phyloP scores from a whole-genome alignment of 257 asterid genomes.

The Solanum lycopersicoides region DNA sequence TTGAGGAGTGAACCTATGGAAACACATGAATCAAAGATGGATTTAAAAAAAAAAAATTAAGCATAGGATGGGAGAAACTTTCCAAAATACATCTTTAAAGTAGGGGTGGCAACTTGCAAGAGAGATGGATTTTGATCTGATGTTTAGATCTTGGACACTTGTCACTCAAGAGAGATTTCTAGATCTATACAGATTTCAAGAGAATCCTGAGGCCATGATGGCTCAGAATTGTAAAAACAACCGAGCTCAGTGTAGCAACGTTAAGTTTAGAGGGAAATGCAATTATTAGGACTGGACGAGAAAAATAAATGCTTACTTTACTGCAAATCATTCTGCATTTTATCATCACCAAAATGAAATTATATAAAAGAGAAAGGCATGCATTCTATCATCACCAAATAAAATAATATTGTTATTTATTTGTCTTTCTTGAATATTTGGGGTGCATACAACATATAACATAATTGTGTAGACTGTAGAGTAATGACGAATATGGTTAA shows the following conservation, averaged over 20 bases:
- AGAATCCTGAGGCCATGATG: background rate
- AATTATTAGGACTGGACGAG: background rate
- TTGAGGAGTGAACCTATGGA: background rate
- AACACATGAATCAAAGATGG: background rate
- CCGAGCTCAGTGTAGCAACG: background rate
- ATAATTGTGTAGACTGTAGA: background rate
- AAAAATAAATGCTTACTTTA: background rate
- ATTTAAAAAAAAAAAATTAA: background rate
- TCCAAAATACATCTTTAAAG: background rate
- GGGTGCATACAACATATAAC: background rate
- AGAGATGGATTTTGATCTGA: background rate
- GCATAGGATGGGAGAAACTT: background rate
- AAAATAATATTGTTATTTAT: background rate
- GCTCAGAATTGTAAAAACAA: background rate
- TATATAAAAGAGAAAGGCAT: background rate
- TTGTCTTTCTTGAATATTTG: background rate
- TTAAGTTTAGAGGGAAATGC: background rate
- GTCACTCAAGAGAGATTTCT: background rate
- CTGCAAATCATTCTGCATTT: background rate
- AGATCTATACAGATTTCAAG: background rate
- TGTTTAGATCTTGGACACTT: background rate
- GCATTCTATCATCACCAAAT: background rate
- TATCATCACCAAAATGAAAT: background rate
- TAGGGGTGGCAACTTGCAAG: background rate
- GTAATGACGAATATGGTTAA: background rate